Percentiles rank a stretch among this genome's conserved stretches.
phyloP scores from a whole-genome alignment of 371 early-diverging fungal species.

The Mycotypha africana region DNA sequence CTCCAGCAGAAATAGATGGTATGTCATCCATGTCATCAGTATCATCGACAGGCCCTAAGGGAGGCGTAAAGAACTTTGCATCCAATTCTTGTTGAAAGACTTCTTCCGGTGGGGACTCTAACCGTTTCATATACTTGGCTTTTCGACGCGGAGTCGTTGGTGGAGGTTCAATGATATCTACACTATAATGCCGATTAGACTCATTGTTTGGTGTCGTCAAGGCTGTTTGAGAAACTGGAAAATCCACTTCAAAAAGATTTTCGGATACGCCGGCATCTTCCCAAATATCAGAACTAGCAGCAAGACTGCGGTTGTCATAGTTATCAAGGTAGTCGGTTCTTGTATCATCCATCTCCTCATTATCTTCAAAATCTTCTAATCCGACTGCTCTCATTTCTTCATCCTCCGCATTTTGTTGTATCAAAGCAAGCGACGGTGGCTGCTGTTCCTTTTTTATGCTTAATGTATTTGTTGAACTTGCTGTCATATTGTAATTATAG shows the following conservation, averaged over 20 bases:
- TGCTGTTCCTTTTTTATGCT: too few relatives aligned
- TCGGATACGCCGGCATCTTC: slow-evolving; percentile 34
- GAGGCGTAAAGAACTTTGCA: slow-evolving; percentile 7
- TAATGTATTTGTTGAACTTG: too few relatives aligned
- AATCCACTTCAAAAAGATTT: slow-evolving; percentile 37
- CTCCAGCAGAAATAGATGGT: too few relatives aligned
- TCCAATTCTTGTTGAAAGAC: slow-evolving; percentile 1
- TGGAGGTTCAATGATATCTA: neutral
- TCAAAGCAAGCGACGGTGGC: too few relatives aligned
- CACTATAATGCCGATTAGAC: slow-evolving; percentile 6
- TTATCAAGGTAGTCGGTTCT: neutral
- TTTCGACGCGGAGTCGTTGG: slow-evolving; percentile 15
- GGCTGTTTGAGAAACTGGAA: slow-evolving; percentile 23
- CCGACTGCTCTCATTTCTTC: too few relatives aligned
- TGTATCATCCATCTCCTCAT: neutral
- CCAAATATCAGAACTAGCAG: slow-evolving; percentile 15
- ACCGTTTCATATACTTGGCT: slow-evolving; percentile 22
- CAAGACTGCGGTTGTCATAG: slow-evolving; percentile 6
- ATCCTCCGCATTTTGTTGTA: too few relatives aligned
- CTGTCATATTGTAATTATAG: too few relatives aligned
- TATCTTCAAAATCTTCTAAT: too few relatives aligned
- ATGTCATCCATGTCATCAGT: neutral
- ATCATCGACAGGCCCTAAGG: neutral
- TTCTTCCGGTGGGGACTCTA: slow-evolving; percentile 38
- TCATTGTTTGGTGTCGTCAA: slow-evolving; percentile 33